A percentile compares a stretch with the other conserved stretches of the same genome.
These are phyloP conservation scores for Talaromyces borbonicus DNA, from an alignment of 495 filamentous ascomycete genomes.

Conservation along the genomic window DNA sequence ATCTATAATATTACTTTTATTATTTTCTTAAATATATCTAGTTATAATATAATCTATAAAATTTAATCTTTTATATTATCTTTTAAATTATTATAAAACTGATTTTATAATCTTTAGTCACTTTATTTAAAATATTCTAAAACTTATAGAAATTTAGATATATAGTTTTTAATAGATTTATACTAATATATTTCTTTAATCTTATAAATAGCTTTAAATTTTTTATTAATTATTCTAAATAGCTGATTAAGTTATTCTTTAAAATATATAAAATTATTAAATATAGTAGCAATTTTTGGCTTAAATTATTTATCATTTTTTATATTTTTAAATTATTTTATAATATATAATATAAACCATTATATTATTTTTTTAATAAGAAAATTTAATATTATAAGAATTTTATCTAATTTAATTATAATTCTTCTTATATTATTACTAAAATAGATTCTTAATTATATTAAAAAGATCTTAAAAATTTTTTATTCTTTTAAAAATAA, in stretches of 20 bases:
- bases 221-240: slow-evolving; percentile 1
- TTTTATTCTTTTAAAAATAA: not conserved
- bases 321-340: not conserved
- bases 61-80: not conserved
- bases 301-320: not conserved
- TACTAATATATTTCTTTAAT: not conserved
- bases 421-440: not conserved
- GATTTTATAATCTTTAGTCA: not conserved
- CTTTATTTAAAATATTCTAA: not conserved
- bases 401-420: not conserved
- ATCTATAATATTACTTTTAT: not conserved
- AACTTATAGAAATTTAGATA: not conserved
- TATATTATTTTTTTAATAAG: not conserved
- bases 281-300: not conserved
- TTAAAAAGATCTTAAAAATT: not conserved
- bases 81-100: not conserved
- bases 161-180: not conserved
- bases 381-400: not conserved
- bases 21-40: not conserved
- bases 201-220: not conserved
- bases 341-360: not conserved
- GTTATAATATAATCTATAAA: not conserved
- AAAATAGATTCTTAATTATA: not conserved
- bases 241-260: not conserved
- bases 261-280: not conserved